Conservation (phyloP, 2,329 filamentous ascomycete genomes). For the Scytalidium lignicola region DNA sequence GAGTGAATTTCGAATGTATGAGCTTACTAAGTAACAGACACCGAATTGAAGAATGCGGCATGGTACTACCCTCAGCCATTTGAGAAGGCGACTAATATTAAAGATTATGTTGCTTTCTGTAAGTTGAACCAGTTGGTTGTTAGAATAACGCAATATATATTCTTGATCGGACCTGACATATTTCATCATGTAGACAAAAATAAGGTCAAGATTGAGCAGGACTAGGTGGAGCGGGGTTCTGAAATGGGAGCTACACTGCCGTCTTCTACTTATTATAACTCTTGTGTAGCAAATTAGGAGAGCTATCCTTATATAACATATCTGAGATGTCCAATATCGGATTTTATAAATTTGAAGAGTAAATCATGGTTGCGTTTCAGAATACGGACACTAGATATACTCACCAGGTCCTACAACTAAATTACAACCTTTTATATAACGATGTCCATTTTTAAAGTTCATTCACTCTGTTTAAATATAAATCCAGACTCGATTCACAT, state of each 20-base stretch:
- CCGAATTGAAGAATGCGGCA: constrained; percentile 37
- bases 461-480: no score
- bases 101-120: constrained; percentile 42
- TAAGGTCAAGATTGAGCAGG: neutral
- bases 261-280: neutral
- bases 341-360: no score
- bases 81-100: constrained; percentile 36
- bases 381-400: no score
- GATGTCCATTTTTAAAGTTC: no score
- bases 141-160: neutral
- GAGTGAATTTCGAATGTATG: neutral
- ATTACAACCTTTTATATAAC: no score
- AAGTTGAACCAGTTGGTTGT: constrained; percentile 19
- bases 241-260: no score
- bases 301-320: neutral
- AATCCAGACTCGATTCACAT: no score
- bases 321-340: no score
- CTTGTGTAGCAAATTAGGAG: neutral
- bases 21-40: constrained; percentile 24
- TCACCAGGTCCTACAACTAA: no score
- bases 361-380: no score
- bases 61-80: constrained; percentile 40
- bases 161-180: neutral
- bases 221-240: neutral
- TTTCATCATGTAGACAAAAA: neutral